Evolutionary conservation across 148 eudicot genomes (phyloP).

Genomic region (Amaranthus cruentus): DNA sequence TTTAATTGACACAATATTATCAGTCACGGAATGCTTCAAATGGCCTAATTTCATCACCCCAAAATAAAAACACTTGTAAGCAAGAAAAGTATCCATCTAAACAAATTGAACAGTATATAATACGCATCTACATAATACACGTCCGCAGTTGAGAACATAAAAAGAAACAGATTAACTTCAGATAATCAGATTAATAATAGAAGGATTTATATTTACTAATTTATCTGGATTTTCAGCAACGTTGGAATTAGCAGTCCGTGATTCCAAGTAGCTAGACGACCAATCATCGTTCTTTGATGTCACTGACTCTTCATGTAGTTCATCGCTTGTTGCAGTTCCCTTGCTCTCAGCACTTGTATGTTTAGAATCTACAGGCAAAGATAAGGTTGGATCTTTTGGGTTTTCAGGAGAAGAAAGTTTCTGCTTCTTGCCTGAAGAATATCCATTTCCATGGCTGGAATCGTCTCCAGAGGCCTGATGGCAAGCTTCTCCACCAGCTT

Average conservation of each 20-base stretch:
- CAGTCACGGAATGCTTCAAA: not conserved
- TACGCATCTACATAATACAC: not conserved
- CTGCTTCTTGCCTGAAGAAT: constrained; percentile 30
- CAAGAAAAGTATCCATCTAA: not conserved
- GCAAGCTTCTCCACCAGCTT: constrained; percentile 24
- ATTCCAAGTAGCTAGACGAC: constrained; percentile 23
- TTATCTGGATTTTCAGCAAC: constrained; percentile 30
- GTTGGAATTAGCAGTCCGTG: constrained; percentile 25
- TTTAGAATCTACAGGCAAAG: constrained; percentile 30
- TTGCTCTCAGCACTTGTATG: constrained; percentile 27
- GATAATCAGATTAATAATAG: not conserved
- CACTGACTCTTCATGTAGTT: constrained; percentile 21
- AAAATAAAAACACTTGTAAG: not conserved
- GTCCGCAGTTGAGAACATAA: not conserved
- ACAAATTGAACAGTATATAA: not conserved
- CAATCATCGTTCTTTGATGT: constrained; percentile 27
- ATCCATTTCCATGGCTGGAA: constrained; percentile 21
- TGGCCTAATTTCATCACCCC: not conserved
- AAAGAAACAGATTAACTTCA: not conserved
- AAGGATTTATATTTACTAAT: constrained; percentile 32
- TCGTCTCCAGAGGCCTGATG: constrained; percentile 16
- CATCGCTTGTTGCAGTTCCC: constrained; percentile 24
- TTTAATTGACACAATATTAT: not conserved
- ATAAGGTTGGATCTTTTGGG: constrained; percentile 24
- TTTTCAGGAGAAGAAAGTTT: constrained; percentile 34